Evolutionary conservation across 75 land plant genomes (phyloP), one percentile per base, ranked within the genome.

Genomic region (Adiantum capillusveneris): DNA sequence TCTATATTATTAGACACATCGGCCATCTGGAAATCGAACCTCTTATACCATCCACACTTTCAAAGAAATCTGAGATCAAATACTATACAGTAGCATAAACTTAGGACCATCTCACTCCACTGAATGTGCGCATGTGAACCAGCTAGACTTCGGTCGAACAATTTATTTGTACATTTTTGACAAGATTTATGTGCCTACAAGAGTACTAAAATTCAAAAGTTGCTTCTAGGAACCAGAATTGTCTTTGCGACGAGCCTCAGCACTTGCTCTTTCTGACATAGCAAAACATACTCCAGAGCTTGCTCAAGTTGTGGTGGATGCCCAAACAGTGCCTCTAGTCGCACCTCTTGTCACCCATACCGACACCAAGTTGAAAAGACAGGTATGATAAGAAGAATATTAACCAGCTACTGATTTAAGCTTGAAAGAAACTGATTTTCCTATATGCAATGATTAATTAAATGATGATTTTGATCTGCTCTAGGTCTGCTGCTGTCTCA

Each of bases 251-350:
- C 60, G 74, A 16, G 59, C 68, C 11, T 18, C 53, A 11, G 41
- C 39, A 17, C 25, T 20, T 1, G 29, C 74, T 0, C 36, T 71
- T 16, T 58, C 68, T 31, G 63, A 71, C 1, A 58, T 71, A 24
- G 74, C 74, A 71, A 71, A 71, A 27, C 74, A 71, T 50, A 45
- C 62, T 34, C 68, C 74, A 22, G 74, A 71, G 27, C 74, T 71
- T 13, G 68, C 61, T 21, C 42, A 57, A 31, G 25, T 19, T 7
- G 74, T 71, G n/a, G 74, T 45, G n/a, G 74, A 71, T 34, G 59
- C 62, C 1, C 62, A 68, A 26, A 58, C 68, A 18, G 60, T 71
- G n/a, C 68, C 68, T 50, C 36, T 58, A 26, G 50, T 71, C 17
- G 60, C 68, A 36, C 55, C 62, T 21, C 50, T 63, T 9, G 30